Evolutionary conservation across 768 basidiomycete species (phyloP), one percentile per base, ranked within the genome.

Genomic region (Rubroboletus pulcherrimus): DNA sequence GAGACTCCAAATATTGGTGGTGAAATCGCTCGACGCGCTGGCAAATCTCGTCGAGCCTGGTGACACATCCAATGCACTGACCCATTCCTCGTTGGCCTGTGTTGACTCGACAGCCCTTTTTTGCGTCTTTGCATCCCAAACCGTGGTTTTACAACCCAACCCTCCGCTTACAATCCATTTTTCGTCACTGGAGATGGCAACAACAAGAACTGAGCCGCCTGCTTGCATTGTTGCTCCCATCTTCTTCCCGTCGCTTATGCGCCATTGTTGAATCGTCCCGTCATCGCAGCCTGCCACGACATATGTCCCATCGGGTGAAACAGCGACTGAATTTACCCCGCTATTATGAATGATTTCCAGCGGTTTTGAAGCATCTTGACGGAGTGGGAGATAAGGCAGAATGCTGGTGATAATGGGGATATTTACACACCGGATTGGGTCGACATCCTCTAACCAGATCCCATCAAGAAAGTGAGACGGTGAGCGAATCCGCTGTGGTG

Each of bases 161-260:
- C 57, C 62, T 10, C 62, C 62, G 38, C 49, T 56, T 1, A 63
- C 30, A 5, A 63, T 49, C 62, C 62, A 60, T 26, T 54, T 63
- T 43, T 54, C 57, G 24, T 63, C 57, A 1, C 37, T 56, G 31
- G 61, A 63, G 40, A 60, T 26, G 1, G 54, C 51, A 30, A 59
- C 57, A 12, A 56, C 54, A 24, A 62, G 45, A 15, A 58, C 41
- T 2, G 60, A 46, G 14, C 46, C 41, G 4, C 42, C 49, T 30
- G 52, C 49, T 6, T 49, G 51, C 52, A 62, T 63, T 45, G 51
- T 39, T 33, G 33, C 30, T n/a, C 59, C 59, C 6, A 40, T 39
- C 35, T 51, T 58, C 34, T 34, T 30, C n/a, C 61, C 52, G 19
- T 62, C 52, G 38, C 39, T 7, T 0, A 63, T 30, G 30, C 45